Evolutionary conservation across 225 moss, liverwort and hornwort species (phyloP).

Genomic region (Polytrichum formosum): DNA sequence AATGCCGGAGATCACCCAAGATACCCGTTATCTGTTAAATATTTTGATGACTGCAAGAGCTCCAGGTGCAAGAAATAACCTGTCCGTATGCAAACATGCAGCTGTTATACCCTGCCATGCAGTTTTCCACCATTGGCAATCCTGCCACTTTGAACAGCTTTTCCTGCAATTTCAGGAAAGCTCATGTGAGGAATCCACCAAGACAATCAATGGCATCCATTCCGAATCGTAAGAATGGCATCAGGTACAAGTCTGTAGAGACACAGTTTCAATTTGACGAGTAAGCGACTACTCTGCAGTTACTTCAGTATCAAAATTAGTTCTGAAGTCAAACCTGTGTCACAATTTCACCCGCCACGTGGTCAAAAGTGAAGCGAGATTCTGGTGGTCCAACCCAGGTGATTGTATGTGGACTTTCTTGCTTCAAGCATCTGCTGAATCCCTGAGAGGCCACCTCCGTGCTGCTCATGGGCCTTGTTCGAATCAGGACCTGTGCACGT

Average conservation of each 20-base stretch:
- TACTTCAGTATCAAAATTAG: neutral
- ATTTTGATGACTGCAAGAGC: neutral
- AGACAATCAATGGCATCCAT: too few species aligned
- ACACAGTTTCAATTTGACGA: too few species aligned
- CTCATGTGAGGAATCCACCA: neutral
- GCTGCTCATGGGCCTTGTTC: slow-evolving; percentile 55
- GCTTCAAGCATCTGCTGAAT: slow-evolving; percentile 45
- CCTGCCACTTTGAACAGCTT: slow-evolving; percentile 36
- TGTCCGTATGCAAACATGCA: slow-evolving; percentile 48
- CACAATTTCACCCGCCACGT: slow-evolving; percentile 68
- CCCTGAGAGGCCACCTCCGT: slow-evolving; percentile 45
- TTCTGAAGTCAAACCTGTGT: slow-evolving; percentile 43
- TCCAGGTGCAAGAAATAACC: neutral
- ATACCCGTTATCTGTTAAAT: neutral
- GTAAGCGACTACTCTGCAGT: too few species aligned
- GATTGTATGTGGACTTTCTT: slow-evolving; percentile 59
- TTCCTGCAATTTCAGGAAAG: slow-evolving; percentile 21
- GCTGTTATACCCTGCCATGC: slow-evolving; percentile 41
- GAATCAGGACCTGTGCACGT: slow-evolving; percentile 52
- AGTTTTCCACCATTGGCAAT: slow-evolving; percentile 45
- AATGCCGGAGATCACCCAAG: neutral
- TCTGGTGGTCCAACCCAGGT: slow-evolving; percentile 75
- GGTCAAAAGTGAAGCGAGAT: slow-evolving; percentile 76
- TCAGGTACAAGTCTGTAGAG: too few species aligned
- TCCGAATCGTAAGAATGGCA: too few species aligned